Percentiles rank a stretch among this genome's conserved stretches.
phyloP scores from a whole-genome alignment of 2,329 filamentous ascomycete species.

The Colletotrichum lini region DNA sequence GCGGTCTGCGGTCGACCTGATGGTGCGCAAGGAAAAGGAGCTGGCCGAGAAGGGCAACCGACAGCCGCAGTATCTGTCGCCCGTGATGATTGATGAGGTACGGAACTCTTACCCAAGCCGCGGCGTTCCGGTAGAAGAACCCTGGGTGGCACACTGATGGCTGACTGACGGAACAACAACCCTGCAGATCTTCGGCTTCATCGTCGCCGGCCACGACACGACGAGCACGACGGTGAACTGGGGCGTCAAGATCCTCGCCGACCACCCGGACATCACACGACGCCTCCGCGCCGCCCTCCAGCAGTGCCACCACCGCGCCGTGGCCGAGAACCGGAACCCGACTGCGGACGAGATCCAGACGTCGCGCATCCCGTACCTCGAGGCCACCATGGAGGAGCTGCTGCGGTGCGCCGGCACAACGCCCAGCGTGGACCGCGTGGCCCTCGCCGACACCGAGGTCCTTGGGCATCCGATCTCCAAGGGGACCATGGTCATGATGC shows the following conservation, averaged over 20 bases:
- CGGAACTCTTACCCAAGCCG: no score
- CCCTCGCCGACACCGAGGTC: no score
- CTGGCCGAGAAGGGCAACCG: conserved; percentile 49
- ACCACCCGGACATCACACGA: conserved; percentile 45
- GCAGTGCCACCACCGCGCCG: conserved; percentile 33
- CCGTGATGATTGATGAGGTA: conserved; percentile 51
- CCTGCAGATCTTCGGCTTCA: conserved; percentile 45
- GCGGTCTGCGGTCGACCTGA: conserved; percentile 8
- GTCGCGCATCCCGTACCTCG: conserved; percentile 46
- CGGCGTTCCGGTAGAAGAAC: conserved; percentile 12
- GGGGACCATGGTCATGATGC: no score
- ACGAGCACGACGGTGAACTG: conserved; percentile 45
- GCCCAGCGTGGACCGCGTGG: conserved; percentile 32
- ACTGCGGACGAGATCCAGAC: conserved; percentile 43
- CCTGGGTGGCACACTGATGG: neutral
- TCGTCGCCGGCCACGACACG: conserved; percentile 48
- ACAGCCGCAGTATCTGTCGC: conserved; percentile 48
- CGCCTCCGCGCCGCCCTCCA: conserved; percentile 45
- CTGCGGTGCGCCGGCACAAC: conserved; percentile 46
- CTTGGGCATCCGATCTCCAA: no score
- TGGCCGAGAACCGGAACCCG: conserved; percentile 41
- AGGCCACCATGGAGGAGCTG: conserved; percentile 49
- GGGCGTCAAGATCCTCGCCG: conserved; percentile 44
- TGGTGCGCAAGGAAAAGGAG: conserved; percentile 11
- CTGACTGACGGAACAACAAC: neutral